Evolutionary conservation across 768 basidiomycete species (phyloP).

Genomic region (Hebeloma cylindrosporum): DNA sequence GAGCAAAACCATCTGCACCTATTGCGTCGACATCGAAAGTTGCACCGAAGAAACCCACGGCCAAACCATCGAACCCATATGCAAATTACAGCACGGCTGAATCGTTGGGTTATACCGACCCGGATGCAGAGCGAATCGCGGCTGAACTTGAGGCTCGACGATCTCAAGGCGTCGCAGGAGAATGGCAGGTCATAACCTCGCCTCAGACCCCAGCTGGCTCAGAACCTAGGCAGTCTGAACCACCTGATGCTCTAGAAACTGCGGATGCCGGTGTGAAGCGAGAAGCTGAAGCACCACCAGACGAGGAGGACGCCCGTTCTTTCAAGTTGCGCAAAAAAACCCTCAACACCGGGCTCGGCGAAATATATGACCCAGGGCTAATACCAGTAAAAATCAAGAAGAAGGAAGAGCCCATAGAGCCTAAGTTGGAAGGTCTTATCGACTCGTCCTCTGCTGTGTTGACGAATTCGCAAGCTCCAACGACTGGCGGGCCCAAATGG

Average conservation of each 20-base stretch:
- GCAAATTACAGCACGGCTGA: slow-evolving; percentile 88
- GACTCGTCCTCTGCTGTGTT: slow-evolving; percentile 11
- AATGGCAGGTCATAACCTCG: slow-evolving; percentile 67
- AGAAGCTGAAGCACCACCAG: slow-evolving; percentile 36
- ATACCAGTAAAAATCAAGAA: slow-evolving; percentile 68
- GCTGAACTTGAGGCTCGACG: slow-evolving; percentile 59
- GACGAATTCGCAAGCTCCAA: background rate
- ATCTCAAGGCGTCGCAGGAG: slow-evolving; percentile 70
- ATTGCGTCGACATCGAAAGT: slow-evolving; percentile 31
- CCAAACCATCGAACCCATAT: slow-evolving; percentile 62
- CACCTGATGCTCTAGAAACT: slow-evolving; percentile 9
- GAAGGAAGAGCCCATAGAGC: slow-evolving; percentile 41
- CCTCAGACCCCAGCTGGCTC: slow-evolving; percentile 19
- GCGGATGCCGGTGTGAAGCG: slow-evolving; percentile 34
- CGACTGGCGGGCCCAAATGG: slow-evolving; percentile 20
- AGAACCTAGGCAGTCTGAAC: slow-evolving; percentile 3
- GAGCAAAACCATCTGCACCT: slow-evolving; percentile 43
- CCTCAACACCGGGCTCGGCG: slow-evolving; percentile 59
- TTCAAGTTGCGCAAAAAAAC: slow-evolving; percentile 74
- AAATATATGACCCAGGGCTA: slow-evolving; percentile 78
- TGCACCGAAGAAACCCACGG: slow-evolving; percentile 40
- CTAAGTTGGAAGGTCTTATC: slow-evolving; percentile 8
- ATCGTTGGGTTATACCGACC: slow-evolving; percentile 78
- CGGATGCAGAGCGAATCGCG: slow-evolving; percentile 64
- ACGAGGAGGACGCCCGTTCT: slow-evolving; percentile 54